These are phyloP conservation scores for Crithidia brevicula DNA, from an alignment of 208 protist genomes.

Conservation along the genomic window DNA sequence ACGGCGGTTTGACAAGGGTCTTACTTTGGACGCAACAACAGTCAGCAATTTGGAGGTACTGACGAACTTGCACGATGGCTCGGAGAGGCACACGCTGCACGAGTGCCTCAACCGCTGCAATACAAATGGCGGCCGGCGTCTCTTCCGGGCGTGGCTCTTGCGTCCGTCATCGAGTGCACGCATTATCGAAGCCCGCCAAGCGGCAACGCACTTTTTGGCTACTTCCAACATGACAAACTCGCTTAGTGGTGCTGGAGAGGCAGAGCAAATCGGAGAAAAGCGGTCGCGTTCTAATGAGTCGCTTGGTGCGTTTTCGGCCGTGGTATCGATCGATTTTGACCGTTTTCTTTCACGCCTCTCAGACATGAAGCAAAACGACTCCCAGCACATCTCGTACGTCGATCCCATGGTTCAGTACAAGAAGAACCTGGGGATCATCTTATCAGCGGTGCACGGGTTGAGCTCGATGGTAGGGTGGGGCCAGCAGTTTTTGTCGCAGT, in stretches of 20 bases:
- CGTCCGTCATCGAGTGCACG: constrained; percentile 59
- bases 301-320: constrained; percentile 12
- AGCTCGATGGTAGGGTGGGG: constrained; percentile 71
- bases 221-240: constrained; percentile 23
- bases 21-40: constrained; percentile 74
- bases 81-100: constrained; percentile 71
- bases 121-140: constrained; percentile 80
- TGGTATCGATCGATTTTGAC: constrained; percentile 77
- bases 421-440: constrained; percentile 80
- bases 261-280: constrained; percentile 27
- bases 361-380: constrained; percentile 60
- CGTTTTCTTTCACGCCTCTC: constrained; percentile 78
- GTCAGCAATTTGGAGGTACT: constrained; percentile 83
- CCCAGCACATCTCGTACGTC: constrained; percentile 74
- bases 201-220: constrained; percentile 62
- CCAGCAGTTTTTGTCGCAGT: constrained; percentile 31
- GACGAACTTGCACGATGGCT: constrained; percentile 79
- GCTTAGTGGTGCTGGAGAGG: constrained; percentile 14
- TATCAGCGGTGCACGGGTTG: constrained; percentile 66
- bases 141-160: constrained; percentile 86
- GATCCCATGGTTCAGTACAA: constrained; percentile 87
- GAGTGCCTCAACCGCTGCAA: constrained; percentile 67
- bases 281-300: constrained; percentile 28
- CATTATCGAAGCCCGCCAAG: constrained; percentile 72
- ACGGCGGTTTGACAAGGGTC: constrained; percentile 58